phyloP scores from a whole-genome alignment of 2,329 filamentous ascomycete species.

The Amauroascus niger region DNA sequence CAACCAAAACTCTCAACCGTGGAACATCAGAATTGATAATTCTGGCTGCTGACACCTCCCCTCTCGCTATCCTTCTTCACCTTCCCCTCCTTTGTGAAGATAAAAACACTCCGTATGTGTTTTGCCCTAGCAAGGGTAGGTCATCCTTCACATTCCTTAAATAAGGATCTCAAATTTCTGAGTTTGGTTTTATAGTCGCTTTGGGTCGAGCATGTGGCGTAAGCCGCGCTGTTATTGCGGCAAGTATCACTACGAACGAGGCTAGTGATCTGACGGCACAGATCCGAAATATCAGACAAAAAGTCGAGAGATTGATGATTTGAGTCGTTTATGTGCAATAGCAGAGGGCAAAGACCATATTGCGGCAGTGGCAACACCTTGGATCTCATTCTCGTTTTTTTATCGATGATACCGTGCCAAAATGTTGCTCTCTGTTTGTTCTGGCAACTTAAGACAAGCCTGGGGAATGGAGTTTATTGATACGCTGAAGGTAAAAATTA shows the following conservation, averaged over 20 bases:
- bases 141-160: conserved; percentile 24
- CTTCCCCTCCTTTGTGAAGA: conserved; percentile 77
- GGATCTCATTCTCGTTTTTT: background rate
- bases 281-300: conserved; percentile 83
- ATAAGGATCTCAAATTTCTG: background rate
- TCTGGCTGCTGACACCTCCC: conserved; percentile 77
- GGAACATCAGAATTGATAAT: conserved; percentile 85
- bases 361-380: background rate
- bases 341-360: background rate
- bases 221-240: conserved; percentile 74
- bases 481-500: background rate
- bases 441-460: background rate
- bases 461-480: background rate
- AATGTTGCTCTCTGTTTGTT: background rate
- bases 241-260: conserved; percentile 85
- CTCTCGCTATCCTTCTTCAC: conserved; percentile 79
- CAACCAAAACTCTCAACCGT: conserved; percentile 82
- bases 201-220: conserved; percentile 87
- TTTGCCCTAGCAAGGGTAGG: conserved; percentile 57
- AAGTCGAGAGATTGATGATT: conserved; percentile 92
- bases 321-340: conserved; percentile 40
- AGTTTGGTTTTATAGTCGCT: conserved; percentile 40
- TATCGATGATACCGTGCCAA: background rate
- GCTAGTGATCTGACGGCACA: conserved; percentile 75
- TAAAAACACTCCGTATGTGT: conserved; percentile 64